phyloP scores from a whole-genome alignment of 164 flowering plant species.

The Platanus orientalis region DNA sequence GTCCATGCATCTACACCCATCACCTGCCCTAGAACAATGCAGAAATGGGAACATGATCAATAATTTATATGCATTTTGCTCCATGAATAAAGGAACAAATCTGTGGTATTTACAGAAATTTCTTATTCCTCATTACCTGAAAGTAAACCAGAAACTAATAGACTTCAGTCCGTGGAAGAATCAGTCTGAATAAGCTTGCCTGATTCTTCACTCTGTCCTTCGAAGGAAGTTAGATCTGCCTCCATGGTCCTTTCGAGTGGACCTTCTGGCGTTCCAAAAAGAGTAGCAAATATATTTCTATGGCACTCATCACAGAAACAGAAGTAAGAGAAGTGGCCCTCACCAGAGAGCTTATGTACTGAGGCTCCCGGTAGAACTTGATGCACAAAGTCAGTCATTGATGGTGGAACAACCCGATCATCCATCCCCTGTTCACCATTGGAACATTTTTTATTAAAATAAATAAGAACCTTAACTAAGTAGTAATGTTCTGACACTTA shows the following conservation, averaged over 20 bases:
- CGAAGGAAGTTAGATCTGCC: slow-evolving; percentile 13
- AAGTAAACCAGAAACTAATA: not conserved
- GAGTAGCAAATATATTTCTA: slow-evolving; percentile 53
- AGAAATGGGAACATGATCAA: not conserved
- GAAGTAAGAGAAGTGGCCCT: slow-evolving; percentile 89
- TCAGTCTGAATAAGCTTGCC: slow-evolving; percentile 8
- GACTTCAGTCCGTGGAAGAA: slow-evolving; percentile 3
- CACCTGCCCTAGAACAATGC: not conserved
- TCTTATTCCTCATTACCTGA: not conserved
- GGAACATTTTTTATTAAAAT: not conserved
- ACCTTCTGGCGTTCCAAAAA: slow-evolving; percentile 74
- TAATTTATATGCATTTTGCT: slow-evolving; percentile 3
- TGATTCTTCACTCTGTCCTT: not conserved
- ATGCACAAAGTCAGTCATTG: slow-evolving; percentile 55
- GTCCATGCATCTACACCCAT: not conserved
- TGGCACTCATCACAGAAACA: slow-evolving; percentile 88
- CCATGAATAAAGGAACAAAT: slow-evolving; percentile 8
- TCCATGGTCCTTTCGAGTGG: slow-evolving; percentile 28
- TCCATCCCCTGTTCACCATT: slow-evolving; percentile 71
- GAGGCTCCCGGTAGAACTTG: slow-evolving; percentile 62
- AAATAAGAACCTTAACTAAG: not conserved
- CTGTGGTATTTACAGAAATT: slow-evolving; percentile 17
- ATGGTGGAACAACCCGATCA: slow-evolving; percentile 64
- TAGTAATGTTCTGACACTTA: not conserved
- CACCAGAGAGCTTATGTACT: slow-evolving; percentile 65